Percentiles rank a stretch among this genome's conserved stretches.
Conservation (phyloP, 2,329 filamentous ascomycete species). For the Alternaria burnsii region DNA sequence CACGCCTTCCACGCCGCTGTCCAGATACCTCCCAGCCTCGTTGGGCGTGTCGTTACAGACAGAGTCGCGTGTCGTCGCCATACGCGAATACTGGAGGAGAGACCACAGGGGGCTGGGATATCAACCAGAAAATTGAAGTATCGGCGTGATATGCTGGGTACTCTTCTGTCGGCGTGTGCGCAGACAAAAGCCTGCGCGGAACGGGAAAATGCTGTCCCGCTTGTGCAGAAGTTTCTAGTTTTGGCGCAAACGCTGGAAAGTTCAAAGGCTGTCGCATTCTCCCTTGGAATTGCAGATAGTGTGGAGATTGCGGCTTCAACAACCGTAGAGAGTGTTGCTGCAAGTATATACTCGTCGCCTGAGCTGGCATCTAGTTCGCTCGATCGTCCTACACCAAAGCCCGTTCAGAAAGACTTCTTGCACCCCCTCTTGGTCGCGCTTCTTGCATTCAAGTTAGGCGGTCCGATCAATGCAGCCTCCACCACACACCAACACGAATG, state of each 20-base stretch:
- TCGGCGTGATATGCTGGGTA: neutral
- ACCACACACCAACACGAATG: conserved; percentile 18
- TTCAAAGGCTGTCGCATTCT: conserved; percentile 9
- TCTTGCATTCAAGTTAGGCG: conserved; percentile 21
- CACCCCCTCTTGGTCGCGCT: conserved; percentile 22
- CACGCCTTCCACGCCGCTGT: conserved; percentile 2
- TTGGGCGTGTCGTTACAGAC: conserved; percentile 2
- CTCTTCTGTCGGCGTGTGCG: neutral
- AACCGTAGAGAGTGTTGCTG: neutral
- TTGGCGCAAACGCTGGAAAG: conserved; percentile 1
- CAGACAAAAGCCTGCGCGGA: neutral
- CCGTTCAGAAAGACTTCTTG: neutral
- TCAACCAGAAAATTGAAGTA: neutral
- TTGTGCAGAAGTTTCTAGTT: conserved; percentile 12
- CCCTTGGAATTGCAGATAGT: neutral
- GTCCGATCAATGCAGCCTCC: conserved; percentile 22
- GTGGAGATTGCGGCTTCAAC: neutral
- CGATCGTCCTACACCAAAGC: neutral
- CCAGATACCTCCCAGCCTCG: neutral
- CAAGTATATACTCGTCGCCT: neutral
- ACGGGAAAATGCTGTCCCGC: neutral
- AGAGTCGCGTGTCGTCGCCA: conserved; percentile 3
- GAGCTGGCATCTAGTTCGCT: neutral
- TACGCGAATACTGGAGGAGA: neutral
- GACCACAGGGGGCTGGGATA: neutral